Base-by-base conservation (phyloP, 139 green algal species). In the Ettlia oleoabundans region DNA sequence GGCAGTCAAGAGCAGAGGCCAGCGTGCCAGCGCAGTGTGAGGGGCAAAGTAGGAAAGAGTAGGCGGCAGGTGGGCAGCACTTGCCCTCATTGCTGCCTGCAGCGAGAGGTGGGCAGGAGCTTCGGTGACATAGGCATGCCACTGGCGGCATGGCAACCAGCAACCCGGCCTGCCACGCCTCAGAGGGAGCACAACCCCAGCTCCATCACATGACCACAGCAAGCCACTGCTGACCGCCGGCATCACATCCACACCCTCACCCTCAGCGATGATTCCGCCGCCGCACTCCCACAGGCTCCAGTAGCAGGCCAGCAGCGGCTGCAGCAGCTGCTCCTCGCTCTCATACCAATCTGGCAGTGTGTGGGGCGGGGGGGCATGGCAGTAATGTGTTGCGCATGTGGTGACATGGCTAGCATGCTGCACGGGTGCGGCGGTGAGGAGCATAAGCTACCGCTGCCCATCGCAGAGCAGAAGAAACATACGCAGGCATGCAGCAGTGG, bases 281-380 rank as follows among this genome's bases (percentile, higher is more conserved):
- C 94, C 94, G 78, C 90, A 95, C 81, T 98, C 92, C 83, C 93
- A 98, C 73, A 98, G 86, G 0, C 88, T 96, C 90, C 89, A 90
- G 92, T 98, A 98, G 84, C 94, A 94, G 41, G 92, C 86, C 78
- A 95, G 80, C 83, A 98, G 87, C 5, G 93, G 91, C 83, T 95
- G 81, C 66, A 91, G 85, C 55, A 98, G 89, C 68, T 92, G 78
- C 5, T 98, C 93, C 41, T 91, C 86, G 19, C 65, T 86, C 61
- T 89, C 80, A 42, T 92, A 90, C 86, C 86, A 84, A 5, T 82
- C 76, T 82, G 76, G n/a, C 21, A 38, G 15, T 21, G 67, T 42
- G 13, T 33, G 61, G 64, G 64, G 7, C 24, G 55, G 41, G 67
- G 67, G 33, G 67, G 10, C 37, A 32, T 9, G 67, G 67, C 47